Evolutionary conservation across 2,329 filamentous ascomycete species (phyloP), one percentile per base, ranked within the genome.

Genomic region (Fusarium sp.): DNA sequence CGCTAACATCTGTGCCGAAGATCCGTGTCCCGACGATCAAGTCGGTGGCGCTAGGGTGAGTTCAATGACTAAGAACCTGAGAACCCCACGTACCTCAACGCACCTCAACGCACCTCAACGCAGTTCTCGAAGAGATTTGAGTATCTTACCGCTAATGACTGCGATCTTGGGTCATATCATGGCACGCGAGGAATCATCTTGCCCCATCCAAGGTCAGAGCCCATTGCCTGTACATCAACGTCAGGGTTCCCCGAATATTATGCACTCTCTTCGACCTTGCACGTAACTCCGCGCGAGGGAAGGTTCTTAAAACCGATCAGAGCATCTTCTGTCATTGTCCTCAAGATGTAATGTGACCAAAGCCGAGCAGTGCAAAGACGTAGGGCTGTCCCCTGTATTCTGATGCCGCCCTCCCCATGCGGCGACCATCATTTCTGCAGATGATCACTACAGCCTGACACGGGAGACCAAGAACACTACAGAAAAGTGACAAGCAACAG

Each of bases 171-270:
- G 6, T n/a, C 10, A n/a, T n/a, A 17, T 3, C 14, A n/a, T 5
- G 4, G 22, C 28, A 17, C 20, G 9, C 4, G 28, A n/a, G 28
- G 8, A 28, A 5, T 18, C 3, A 4, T n/a, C 3, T 4, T 50
- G 28, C 28, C 9, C 3, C 20, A n/a, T 18, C 4, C 7, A 17
- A 48, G 26, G 4, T 48, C 8, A 28, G 12, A 15, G 45, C 6
- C 13, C 26, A 30, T 47, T 14, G 8, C 8, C 1, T 6, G 8
- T 3, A 8, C 22, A 22, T 10, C 18, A 28, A 15, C 13, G 12
- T 22, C 1, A 47, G 18, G 26, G 18, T 1, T 4, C 3, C 8
- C 26, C 8, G 8, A 1, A 8, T 3, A 11, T 5, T 22, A 4
- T 47, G 8, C 1, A 20, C 9, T 47, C 18, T 47, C 44, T 1